Evolutionary conservation across 2,329 filamentous ascomycete species (phyloP).

Genomic region (Talaromyces sp.): DNA sequence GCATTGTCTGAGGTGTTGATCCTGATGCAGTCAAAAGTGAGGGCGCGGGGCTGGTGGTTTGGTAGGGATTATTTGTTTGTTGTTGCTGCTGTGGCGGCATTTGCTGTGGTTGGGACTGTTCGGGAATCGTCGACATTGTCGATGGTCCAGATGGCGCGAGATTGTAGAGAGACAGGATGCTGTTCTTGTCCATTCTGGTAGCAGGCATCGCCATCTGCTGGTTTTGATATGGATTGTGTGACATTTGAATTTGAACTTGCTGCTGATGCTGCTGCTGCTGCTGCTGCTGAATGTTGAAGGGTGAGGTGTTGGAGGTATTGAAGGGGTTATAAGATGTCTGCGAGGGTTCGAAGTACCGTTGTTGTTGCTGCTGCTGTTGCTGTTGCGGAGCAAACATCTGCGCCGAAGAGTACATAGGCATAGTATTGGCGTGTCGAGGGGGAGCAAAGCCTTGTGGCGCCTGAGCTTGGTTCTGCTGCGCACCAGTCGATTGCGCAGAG

Average conservation of each 20-base stretch:
- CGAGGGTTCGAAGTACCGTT: background rate
- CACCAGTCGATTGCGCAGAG: constrained; percentile 16
- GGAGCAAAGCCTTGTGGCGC: constrained; percentile 10
- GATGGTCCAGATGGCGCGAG: constrained; percentile 29
- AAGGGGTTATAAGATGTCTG: constrained; percentile 27
- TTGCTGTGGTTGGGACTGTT: constrained; percentile 22
- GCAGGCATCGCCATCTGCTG: constrained; percentile 33
- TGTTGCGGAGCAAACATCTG: constrained; percentile 11
- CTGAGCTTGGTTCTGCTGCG: constrained; percentile 7
- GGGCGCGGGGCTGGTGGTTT: constrained; percentile 17
- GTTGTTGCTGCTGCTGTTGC: constrained; percentile 14
- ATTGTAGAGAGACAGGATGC: constrained; percentile 43
- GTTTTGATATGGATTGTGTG: constrained; percentile 8
- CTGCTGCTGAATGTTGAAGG: constrained; percentile 20
- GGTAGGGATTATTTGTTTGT: constrained; percentile 14
- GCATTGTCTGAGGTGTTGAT: constrained; percentile 18
- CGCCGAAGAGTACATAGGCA: constrained; percentile 27
- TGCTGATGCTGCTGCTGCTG: constrained; percentile 15
- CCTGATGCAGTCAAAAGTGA: constrained; percentile 15
- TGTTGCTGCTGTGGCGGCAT: constrained; percentile 16
- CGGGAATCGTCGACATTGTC: constrained; percentile 23
- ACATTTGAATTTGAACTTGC: constrained; percentile 13
- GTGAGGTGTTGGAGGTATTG: constrained; percentile 21
- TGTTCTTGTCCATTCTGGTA: constrained; percentile 40
- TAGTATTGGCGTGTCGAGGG: constrained; percentile 34